Base-by-base conservation (phyloP, 495 filamentous ascomycete genomes). In the Parathielavia appendiculata region DNA sequence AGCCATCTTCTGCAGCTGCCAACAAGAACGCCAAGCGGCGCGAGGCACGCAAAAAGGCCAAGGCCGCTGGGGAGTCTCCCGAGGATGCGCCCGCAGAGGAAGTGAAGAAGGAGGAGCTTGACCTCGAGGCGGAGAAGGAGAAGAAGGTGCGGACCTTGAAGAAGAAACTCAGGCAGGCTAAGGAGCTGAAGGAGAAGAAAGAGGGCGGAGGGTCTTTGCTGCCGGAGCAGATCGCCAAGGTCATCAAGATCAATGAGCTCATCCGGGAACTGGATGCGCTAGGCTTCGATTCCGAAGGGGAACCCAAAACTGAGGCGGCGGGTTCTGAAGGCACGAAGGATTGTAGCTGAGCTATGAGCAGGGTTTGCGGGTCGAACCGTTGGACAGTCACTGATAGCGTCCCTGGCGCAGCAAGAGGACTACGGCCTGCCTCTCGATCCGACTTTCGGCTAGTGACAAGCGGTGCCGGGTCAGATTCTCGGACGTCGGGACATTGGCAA, bases 171-270 rank as follows among this genome's bases (percentile, higher is more conserved):
- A 83, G 88, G 57, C 95, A 97, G 69, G 93, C 93, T 3, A 86
- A 86, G 61, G 93, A 97, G 1, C 75, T 99, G 43, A 86, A 88
- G 65, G 86, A 85, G 64, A 96, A 96, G 78, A 95, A 96, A 73
- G 88, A 96, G 22, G 82, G 84, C 39, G 95, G 93, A 23, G 86
- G 87, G 60, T 75, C 79, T 0, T 71, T 99, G 60, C 76, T 96
- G 14, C 95, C 95, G 0, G 95, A 99, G 73, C 95, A 99, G 75
- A 86, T 97, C 53, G 92, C 91, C 58, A 99, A 99, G 76, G 87
- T 99, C 46, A 93, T 95, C 66, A 95, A 92, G 72, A 95, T 99
- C 66, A 88, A 90, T 51, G 93, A 97, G 73, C 79, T 99, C 19
- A 86, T 96, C 52, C 80, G 91, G 35, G 91, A 97, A 69, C 79